Percentiles rank a stretch among this genome's conserved stretches.
These are phyloP conservation scores for Yarrowia phangngaensis DNA, from an alignment of 805 yeast species.

Conservation along the genomic window DNA sequence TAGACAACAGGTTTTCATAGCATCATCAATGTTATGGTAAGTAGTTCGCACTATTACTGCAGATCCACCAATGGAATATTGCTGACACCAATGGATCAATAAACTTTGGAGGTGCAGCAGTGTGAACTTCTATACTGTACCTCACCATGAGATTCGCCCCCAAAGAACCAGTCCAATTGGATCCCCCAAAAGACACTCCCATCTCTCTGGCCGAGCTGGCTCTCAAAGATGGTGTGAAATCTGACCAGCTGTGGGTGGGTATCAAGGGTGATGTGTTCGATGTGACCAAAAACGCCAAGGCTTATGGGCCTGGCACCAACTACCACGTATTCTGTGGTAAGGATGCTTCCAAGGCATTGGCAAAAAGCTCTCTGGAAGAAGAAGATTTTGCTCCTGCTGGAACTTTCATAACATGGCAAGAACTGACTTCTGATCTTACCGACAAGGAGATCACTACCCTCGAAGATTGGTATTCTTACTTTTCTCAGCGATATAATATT, in stretches of 20 bases:
- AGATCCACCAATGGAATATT: too few species aligned
- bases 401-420: conserved; percentile 26
- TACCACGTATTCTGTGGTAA: conserved; percentile 70
- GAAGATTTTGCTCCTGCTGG: conserved; percentile 47
- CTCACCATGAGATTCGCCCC: conserved; percentile 41
- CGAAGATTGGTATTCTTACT: conserved; percentile 70
- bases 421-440: conserved; percentile 42
- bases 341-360: conserved; percentile 75
- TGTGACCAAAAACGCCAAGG: conserved; percentile 59
- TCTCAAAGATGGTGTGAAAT: conserved; percentile 46
- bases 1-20: too few species aligned
- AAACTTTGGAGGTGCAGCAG: too few species aligned
- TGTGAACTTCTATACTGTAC: neutral
- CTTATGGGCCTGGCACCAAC: conserved; percentile 73
- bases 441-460: conserved; percentile 59
- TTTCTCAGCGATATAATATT: conserved; percentile 45
- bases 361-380: conserved; percentile 57
- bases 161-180: conserved; percentile 50
- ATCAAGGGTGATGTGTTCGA: conserved; percentile 77
- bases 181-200: conserved; percentile 48
- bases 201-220: conserved; percentile 46
- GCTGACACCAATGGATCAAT: too few species aligned
- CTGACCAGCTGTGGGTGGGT: conserved; percentile 59
- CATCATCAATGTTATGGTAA: too few species aligned
- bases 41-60: too few species aligned